phyloP scores from a whole-genome alignment of 177 flowering plant species.

The Telopea speciosissima region DNA sequence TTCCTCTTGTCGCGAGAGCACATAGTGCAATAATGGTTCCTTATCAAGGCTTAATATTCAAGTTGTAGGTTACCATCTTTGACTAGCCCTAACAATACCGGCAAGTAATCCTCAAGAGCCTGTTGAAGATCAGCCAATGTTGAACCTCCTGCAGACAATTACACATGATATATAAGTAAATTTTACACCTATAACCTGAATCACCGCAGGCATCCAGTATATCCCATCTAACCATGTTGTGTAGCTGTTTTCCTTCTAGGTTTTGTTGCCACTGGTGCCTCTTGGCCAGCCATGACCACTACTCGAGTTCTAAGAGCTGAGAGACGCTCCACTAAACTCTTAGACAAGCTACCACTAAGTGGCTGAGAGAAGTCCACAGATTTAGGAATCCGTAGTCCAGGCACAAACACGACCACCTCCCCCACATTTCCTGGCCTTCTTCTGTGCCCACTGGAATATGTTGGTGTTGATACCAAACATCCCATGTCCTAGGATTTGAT shows the following conservation, averaged over 20 bases:
- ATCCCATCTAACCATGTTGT: constrained; percentile 54
- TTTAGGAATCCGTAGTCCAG: constrained; percentile 68
- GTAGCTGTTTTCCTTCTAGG: constrained; percentile 43
- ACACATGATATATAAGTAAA: neutral
- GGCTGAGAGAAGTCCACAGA: constrained; percentile 53
- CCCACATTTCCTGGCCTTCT: constrained; percentile 59
- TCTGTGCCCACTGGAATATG: constrained; percentile 49
- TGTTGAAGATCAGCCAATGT: constrained; percentile 64
- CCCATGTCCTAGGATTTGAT: constrained; percentile 42
- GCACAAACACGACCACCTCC: constrained; percentile 62
- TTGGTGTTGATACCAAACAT: constrained; percentile 49
- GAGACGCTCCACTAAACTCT: constrained; percentile 48
- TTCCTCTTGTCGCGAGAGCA: neutral
- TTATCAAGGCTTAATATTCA: no score
- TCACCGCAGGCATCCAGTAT: neutral
- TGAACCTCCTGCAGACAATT: constrained; percentile 56
- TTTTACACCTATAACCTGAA: neutral
- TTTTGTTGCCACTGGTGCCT: constrained; percentile 49
- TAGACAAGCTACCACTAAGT: constrained; percentile 42
- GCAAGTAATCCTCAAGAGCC: constrained; percentile 76
- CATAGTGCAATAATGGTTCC: neutral
- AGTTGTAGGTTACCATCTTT: constrained; percentile 59
- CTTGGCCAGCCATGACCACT: constrained; percentile 66
- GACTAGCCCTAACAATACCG: constrained; percentile 64
- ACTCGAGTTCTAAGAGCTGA: constrained; percentile 61